Evolutionary conservation across 176 grass and related monocot genomes (phyloP).

Genomic region (Tillandsia fasciculata): DNA sequence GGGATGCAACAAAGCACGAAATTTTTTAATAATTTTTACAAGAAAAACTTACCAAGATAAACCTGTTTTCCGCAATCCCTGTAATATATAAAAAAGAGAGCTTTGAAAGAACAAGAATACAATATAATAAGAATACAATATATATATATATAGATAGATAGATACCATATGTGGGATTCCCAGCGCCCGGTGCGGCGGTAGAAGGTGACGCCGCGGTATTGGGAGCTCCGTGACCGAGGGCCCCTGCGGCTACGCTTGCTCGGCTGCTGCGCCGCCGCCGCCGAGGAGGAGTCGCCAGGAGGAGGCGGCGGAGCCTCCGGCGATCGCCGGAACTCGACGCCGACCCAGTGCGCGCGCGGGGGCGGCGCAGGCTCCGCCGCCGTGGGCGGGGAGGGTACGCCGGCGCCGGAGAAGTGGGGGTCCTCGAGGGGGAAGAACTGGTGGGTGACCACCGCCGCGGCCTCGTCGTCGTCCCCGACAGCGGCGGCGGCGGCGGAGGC

Average conservation of each 20-base stretch:
- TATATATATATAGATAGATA: slow-evolving; percentile 1
- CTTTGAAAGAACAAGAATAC: slow-evolving; percentile 1
- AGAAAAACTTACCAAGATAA: slow-evolving; percentile 79
- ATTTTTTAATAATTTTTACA: background rate
- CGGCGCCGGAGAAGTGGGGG: background rate
- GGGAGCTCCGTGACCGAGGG: slow-evolving; percentile 85
- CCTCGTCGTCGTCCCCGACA: slow-evolving; percentile 37
- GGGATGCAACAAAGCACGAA: too few species aligned
- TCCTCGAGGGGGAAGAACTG: slow-evolving; percentile 69
- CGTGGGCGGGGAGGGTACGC: background rate
- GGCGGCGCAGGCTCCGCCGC: slow-evolving; percentile 1
- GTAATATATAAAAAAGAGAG: slow-evolving; percentile 31
- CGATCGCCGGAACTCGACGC: slow-evolving; percentile 37
- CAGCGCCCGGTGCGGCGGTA: slow-evolving; percentile 91
- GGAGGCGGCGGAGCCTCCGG: background rate
- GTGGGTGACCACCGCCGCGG: slow-evolving; percentile 46
- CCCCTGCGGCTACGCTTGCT: slow-evolving; percentile 83
- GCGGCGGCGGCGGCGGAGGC: slow-evolving; percentile 7
- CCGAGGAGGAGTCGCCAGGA: background rate
- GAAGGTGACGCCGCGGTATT: slow-evolving; percentile 99
- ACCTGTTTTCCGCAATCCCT: slow-evolving; percentile 99
- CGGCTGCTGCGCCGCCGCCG: background rate
- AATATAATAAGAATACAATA: background rate
- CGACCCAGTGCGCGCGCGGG: slow-evolving; percentile 27
- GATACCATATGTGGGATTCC: slow-evolving; percentile 98